Conservation (phyloP, 805 yeast species). For the Hermanozyma aechmeae region DNA sequence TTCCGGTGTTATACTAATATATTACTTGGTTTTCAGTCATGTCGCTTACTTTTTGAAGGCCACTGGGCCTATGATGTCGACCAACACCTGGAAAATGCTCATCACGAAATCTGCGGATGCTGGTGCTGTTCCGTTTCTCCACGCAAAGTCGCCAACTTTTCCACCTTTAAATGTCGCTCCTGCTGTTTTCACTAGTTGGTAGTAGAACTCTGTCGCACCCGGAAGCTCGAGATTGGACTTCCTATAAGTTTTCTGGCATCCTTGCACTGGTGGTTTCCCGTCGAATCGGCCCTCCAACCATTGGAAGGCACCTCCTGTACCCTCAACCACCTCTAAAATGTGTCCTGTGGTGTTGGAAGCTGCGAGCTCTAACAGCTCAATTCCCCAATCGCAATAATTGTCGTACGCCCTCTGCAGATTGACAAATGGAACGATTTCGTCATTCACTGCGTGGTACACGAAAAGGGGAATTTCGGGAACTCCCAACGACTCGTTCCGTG, state of each 20-base stretch:
- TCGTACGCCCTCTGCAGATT: constrained; percentile 12
- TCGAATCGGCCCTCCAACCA: constrained; percentile 6
- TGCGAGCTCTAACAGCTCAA: constrained; percentile 19
- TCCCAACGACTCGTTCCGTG: not conserved
- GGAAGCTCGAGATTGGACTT: not conserved
- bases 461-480: constrained; percentile 17
- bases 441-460: constrained; percentile 14
- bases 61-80: too few relatives aligned
- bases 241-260: not conserved
- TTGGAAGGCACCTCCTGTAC: constrained; percentile 5
- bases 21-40: too few relatives aligned
- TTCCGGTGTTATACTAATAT: constrained; percentile 19
- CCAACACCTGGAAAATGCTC: too few relatives aligned
- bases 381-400: constrained; percentile 20
- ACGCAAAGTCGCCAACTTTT: too few relatives aligned
- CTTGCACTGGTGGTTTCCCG: constrained; percentile 3
- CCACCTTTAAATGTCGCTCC: too few relatives aligned
- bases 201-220: too few relatives aligned
- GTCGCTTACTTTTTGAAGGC: too few relatives aligned
- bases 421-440: constrained; percentile 14
- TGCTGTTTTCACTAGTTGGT: too few relatives aligned
- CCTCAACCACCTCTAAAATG: constrained; percentile 11
- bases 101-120: too few relatives aligned
- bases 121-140: too few relatives aligned
- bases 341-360: constrained; percentile 17